phyloP scores from a whole-genome alignment of 352 stramenopile species.

The Globisporangium perplexum region DNA sequence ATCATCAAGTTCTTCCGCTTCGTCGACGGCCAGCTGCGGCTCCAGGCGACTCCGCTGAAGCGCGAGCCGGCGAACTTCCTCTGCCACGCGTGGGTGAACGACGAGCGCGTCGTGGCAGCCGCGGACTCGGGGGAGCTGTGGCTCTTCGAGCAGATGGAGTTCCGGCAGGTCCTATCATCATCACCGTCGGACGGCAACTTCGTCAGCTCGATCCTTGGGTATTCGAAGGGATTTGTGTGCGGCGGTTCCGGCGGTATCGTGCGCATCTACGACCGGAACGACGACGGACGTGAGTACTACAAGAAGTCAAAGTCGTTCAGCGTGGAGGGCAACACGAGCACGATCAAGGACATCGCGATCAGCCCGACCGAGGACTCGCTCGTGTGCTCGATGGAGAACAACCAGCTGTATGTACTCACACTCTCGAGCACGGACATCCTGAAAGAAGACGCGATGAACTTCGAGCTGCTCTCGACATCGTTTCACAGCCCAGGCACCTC shows the following conservation, averaged over 20 bases:
- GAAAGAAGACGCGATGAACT: conserved; percentile 93
- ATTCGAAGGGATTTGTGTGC: conserved; percentile 88
- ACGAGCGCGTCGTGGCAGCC: conserved; percentile 88
- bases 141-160: conserved; percentile 92
- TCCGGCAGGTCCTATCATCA: conserved; percentile 67
- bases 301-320: conserved; percentile 87
- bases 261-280: conserved; percentile 80
- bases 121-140: conserved; percentile 88
- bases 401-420: conserved; percentile 89
- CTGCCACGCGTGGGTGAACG: conserved; percentile 88
- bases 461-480: conserved; percentile 85
- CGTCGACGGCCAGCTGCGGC: conserved; percentile 70
- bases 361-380: conserved; percentile 88
- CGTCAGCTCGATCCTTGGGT: conserved; percentile 81
- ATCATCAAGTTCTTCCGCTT: conserved; percentile 90
- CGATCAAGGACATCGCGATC: conserved; percentile 81
- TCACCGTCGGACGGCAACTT: conserved; percentile 77
- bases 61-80: conserved; percentile 84
- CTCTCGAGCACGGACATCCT: conserved; percentile 90
- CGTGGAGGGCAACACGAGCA: conserved; percentile 77
- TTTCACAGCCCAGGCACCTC: conserved; percentile 77
- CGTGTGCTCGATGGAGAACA: conserved; percentile 83
- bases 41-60: conserved; percentile 66
- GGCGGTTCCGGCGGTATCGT: conserved; percentile 68
- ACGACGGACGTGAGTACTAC: conserved; percentile 87